Evolutionary conservation across 345 rosid genomes (phyloP).

Genomic region (Pugionium dolabratum): DNA sequence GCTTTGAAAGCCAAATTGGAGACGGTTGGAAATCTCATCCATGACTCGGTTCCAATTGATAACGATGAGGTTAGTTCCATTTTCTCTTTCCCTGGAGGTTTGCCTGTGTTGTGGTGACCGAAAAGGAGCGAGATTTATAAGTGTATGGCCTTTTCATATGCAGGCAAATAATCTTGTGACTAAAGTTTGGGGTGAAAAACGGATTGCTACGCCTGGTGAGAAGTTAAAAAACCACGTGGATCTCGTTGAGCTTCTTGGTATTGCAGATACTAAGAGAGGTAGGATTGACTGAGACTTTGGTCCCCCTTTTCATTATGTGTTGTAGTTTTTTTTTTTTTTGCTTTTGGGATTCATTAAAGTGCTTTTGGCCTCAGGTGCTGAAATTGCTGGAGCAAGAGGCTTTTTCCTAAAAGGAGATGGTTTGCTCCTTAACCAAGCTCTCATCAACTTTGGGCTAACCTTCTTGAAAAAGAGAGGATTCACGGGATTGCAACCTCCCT

Average conservation of each 20-base stretch:
- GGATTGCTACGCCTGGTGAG: constrained; percentile 43
- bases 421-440: constrained; percentile 82
- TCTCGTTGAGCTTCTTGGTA: constrained; percentile 82
- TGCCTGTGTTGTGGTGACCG: not conserved
- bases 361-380: constrained; percentile 56
- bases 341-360: not conserved
- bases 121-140: constrained; percentile 3
- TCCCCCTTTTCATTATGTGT: not conserved
- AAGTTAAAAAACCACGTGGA: constrained; percentile 86
- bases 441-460: constrained; percentile 77
- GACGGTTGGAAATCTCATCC: constrained; percentile 80
- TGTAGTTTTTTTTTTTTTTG: not conserved
- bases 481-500: constrained; percentile 81
- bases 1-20: constrained; percentile 60
- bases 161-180: constrained; percentile 72
- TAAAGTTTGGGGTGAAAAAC: constrained; percentile 65
- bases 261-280: constrained; percentile 85
- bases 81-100: not conserved
- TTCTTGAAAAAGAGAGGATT: constrained; percentile 70
- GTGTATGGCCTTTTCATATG: constrained; percentile 22
- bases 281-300: constrained; percentile 13
- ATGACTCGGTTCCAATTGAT: constrained; percentile 77
- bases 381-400: constrained; percentile 87
- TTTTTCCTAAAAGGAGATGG: constrained; percentile 87
- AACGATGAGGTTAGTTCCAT: constrained; percentile 64